phyloP scores from a whole-genome alignment of 2,329 filamentous ascomycete species.

The Botrytis porri region DNA sequence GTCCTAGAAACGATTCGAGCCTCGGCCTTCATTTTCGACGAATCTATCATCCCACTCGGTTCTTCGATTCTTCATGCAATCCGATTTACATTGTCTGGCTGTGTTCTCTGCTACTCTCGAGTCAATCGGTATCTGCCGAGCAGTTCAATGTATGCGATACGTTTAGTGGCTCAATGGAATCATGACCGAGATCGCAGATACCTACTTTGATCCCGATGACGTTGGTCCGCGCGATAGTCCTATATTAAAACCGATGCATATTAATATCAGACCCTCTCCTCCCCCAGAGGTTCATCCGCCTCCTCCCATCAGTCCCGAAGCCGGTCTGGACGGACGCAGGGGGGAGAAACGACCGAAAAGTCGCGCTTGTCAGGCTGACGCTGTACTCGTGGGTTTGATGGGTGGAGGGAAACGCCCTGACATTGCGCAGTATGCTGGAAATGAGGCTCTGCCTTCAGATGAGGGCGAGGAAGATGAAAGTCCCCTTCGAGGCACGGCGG shows the following conservation, averaged over 20 bases:
- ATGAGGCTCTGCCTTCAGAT: constrained; percentile 50
- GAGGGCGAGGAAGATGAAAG: constrained; percentile 43
- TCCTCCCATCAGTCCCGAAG: constrained; percentile 45
- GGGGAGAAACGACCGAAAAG: constrained; percentile 24
- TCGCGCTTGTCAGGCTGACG: constrained; percentile 56
- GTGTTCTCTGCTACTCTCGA: neutral
- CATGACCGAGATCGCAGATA: constrained; percentile 18
- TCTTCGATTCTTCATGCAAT: neutral
- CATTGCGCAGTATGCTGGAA: constrained; percentile 57
- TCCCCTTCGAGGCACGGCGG: constrained; percentile 25
- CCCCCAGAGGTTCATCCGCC: constrained; percentile 49
- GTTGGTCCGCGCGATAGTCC: constrained; percentile 44
- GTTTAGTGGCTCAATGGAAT: constrained; percentile 19
- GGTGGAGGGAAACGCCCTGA: constrained; percentile 62
- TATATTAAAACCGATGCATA: constrained; percentile 42
- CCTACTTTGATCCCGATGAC: constrained; percentile 49
- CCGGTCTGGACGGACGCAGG: constrained; percentile 36
- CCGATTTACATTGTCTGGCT: neutral
- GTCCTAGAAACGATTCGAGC: neutral
- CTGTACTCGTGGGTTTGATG: constrained; percentile 64
- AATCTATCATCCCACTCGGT: neutral
- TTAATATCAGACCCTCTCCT: constrained; percentile 49
- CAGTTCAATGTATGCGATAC: constrained; percentile 17
- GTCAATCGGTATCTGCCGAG: constrained; percentile 18
- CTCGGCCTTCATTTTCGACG: neutral